A percentile compares a stretch with the other conserved stretches of the same genome.
Evolutionary conservation across 1,284 basidiomycete species (phyloP).

Genomic region (Cryptococcus hybrid): DNA sequence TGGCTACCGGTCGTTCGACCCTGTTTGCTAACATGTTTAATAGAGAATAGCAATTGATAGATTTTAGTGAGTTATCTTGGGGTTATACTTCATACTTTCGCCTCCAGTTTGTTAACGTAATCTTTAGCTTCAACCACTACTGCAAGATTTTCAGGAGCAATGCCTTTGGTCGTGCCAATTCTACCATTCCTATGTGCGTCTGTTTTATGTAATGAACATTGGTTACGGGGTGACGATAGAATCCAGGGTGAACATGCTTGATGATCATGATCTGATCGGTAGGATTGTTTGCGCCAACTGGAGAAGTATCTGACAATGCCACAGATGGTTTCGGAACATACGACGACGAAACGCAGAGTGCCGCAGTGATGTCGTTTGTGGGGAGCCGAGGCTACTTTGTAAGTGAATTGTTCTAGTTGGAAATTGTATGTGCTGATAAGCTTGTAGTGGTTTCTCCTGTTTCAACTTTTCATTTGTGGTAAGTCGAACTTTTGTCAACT

Average conservation of each 20-base stretch:
- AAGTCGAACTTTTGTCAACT: conserved; percentile 51
- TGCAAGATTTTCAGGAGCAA: conserved; percentile 81
- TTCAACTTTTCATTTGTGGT: conserved; percentile 81
- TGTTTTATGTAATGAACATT: not conserved
- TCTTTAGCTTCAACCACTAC: conserved; percentile 89
- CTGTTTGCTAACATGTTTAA: not conserved
- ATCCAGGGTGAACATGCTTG: conserved; percentile 57
- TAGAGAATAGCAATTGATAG: conserved; percentile 71
- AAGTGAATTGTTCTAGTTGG: conserved; percentile 53
- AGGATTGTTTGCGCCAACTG: conserved; percentile 5
- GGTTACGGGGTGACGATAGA: conserved; percentile 57
- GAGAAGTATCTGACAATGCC: conserved; percentile 5
- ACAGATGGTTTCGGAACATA: conserved; percentile 80
- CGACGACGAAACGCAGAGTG: conserved; percentile 69
- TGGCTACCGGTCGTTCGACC: not conserved
- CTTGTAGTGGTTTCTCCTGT: conserved; percentile 67
- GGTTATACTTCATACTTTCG: conserved; percentile 58
- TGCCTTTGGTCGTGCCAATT: conserved; percentile 88
- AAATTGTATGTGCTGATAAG: not conserved
- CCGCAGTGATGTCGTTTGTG: conserved; percentile 67
- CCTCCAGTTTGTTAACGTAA: not conserved
- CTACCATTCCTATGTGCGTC: conserved; percentile 73
- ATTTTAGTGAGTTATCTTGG: conserved; percentile 47
- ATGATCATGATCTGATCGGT: conserved; percentile 69
- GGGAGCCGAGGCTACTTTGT: conserved; percentile 77